Conservation (phyloP, 2,329 filamentous ascomycete species). For the Colletotrichum limetticola region DNA sequence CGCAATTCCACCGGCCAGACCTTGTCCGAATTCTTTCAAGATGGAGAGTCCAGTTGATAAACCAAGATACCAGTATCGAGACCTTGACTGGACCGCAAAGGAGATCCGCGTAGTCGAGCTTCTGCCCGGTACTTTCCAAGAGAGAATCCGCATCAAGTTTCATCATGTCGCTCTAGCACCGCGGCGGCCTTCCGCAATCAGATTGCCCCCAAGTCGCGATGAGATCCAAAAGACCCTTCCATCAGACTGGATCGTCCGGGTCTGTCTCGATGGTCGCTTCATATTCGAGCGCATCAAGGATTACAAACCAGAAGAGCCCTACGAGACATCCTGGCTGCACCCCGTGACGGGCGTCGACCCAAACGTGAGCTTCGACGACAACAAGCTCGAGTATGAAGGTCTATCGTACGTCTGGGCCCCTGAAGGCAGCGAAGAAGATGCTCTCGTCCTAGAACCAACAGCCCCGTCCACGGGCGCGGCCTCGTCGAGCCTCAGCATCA, state of each 20-base stretch:
- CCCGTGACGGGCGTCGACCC: not conserved
- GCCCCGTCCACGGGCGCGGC: conserved; percentile 4
- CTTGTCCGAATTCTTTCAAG: too few relatives aligned
- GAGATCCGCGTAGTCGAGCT: not conserved
- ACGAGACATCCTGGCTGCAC: conserved; percentile 7
- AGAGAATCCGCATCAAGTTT: conserved; percentile 4
- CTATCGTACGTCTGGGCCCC: conserved; percentile 39
- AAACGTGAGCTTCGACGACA: conserved; percentile 4
- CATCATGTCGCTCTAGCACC: not conserved
- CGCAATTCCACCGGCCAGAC: too few relatives aligned
- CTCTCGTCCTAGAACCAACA: conserved; percentile 33
- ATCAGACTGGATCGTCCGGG: not conserved
- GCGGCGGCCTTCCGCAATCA: not conserved
- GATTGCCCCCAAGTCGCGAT: not conserved
- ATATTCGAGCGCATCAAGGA: not conserved
- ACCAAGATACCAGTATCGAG: conserved; percentile 1
- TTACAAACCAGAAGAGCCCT: not conserved
- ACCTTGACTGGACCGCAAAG: not conserved
- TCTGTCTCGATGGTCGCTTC: not conserved
- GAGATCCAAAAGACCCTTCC: conserved; percentile 4
- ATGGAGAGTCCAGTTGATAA: not conserved
- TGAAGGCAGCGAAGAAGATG: conserved; percentile 21
- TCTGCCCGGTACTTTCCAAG: not conserved
- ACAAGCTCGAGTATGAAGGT: conserved; percentile 34
- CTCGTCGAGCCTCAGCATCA: not conserved